phyloP scores from a whole-genome alignment of 2,329 filamentous ascomycete genomes.

The Pseudocercospora crystallina region DNA sequence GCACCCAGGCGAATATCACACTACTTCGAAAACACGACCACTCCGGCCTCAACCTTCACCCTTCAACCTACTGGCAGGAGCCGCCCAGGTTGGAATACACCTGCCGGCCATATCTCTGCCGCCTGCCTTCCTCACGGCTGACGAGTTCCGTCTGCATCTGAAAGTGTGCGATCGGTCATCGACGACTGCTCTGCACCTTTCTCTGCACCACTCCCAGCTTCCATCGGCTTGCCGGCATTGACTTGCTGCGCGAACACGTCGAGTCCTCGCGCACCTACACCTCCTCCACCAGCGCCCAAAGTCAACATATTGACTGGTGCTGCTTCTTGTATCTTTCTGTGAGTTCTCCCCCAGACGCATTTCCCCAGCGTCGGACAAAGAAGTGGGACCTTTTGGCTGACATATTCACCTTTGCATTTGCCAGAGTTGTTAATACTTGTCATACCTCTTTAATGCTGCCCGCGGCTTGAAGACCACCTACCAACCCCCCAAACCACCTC shows the following conservation, averaged over 20 bases:
- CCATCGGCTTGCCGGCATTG: constrained; percentile 28
- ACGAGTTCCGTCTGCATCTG: background rate
- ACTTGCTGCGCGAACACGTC: constrained; percentile 39
- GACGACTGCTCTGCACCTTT: constrained; percentile 6
- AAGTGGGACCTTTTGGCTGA: constrained; percentile 9
- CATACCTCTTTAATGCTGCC: constrained; percentile 42
- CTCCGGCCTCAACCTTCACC: background rate
- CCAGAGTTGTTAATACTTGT: constrained; percentile 14
- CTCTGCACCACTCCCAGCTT: background rate
- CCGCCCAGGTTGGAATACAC: constrained; percentile 7
- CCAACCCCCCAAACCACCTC: constrained; percentile 32
- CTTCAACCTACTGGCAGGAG: background rate
- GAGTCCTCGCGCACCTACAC: constrained; percentile 19
- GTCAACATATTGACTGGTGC: constrained; percentile 10
- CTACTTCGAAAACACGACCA: background rate
- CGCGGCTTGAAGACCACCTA: constrained; percentile 37
- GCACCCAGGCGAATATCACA: background rate
- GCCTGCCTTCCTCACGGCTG: background rate
- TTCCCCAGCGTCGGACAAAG: constrained; percentile 1
- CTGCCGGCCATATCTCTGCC: background rate
- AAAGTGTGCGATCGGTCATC: constrained; percentile 3
- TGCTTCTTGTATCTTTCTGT: constrained; percentile 34
- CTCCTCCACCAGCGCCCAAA: constrained; percentile 13
- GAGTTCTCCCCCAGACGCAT: constrained; percentile 15
- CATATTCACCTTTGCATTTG: constrained; percentile 11